Evolutionary conservation across 305 asterid species (phyloP), one percentile per base, ranked within the genome.

Genomic region (Solanum hybrid): DNA sequence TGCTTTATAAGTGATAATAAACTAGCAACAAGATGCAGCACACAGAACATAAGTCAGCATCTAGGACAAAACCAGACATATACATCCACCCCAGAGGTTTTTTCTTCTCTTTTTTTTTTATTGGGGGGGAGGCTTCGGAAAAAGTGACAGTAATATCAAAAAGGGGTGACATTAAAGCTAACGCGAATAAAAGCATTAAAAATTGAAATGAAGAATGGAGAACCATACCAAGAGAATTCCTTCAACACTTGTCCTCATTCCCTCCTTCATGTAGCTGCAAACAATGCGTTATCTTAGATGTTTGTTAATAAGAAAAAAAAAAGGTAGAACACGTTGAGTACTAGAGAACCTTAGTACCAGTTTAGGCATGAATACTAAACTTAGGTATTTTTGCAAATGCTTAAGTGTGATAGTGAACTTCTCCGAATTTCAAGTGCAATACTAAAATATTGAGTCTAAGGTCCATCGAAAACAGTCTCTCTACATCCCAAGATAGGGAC

Each of bases 161-260:
- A 78, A 39, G 35, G 13, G 5, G 35, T 81, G 86, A 81, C 10
- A 26, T 26, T 81, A 24, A 22, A 81, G 24, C 86, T 13, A 40
- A 13, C 13, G 14, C 1, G 7, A 39, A 39, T 14, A 84, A 73
- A 46, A 51, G 22, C 39, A 42, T 82, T 8, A 16, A 42, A 35
- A 84, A 84, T 51, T 46, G 42, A 84, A 39, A 84, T 84, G 71
- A 51, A 31, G 12, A 22, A 37, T 87, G 36, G 26, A 88, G 88
- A 76, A 13, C 13, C 87, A 87, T 92, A 95, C 99, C 98, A 97
- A 78, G 86, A 97, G 92, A 92, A 96, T 97, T 40, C 96, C 99
- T 92, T 96, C 99, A 13, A 97, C 99, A 92, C 98, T 97, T 37
- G 98, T 95, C 94, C 99, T 95, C 96, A 95, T 93, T 20, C 99